Conservation (phyloP, 1,139 yeast genomes). For the Magnusiomyces sp. region DNA sequence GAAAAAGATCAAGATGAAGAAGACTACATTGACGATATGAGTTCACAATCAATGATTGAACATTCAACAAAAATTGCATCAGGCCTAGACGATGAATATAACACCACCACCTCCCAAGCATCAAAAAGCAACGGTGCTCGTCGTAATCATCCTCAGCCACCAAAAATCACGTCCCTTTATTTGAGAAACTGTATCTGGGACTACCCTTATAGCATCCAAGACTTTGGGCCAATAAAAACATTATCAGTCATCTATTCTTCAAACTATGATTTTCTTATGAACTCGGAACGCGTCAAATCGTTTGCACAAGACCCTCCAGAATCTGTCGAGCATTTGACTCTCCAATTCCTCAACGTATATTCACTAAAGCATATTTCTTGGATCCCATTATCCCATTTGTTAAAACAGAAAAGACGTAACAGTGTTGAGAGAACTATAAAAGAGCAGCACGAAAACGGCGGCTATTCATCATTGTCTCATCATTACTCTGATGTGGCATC, state of each 20-base stretch:
- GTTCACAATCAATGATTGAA: too few relatives aligned
- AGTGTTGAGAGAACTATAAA: too few relatives aligned
- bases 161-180: slow-evolving; percentile 10
- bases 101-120: too few relatives aligned
- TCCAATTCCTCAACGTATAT: slow-evolving; percentile 16
- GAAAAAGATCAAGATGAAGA: slow-evolving; percentile 12
- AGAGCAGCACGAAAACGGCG: too few relatives aligned
- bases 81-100: too few relatives aligned
- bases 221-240: slow-evolving; percentile 17
- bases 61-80: too few relatives aligned
- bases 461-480: too few relatives aligned
- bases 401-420: too few relatives aligned
- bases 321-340: slow-evolving; percentile 14
- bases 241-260: slow-evolving; percentile 18
- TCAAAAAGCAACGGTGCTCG: too few relatives aligned
- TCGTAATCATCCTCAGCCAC: too few relatives aligned
- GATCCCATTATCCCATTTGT: slow-evolving; percentile 16
- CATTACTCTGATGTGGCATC: neutral
- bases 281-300: slow-evolving; percentile 18
- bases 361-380: slow-evolving; percentile 18
- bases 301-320: slow-evolving; percentile 21
- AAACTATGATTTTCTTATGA: slow-evolving; percentile 10
- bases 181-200: slow-evolving; percentile 22
- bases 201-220: slow-evolving; percentile 21
- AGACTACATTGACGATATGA: too few relatives aligned